phyloP scores from a whole-genome alignment of 139 green algal genomes.

The Micractinium conductrix region DNA sequence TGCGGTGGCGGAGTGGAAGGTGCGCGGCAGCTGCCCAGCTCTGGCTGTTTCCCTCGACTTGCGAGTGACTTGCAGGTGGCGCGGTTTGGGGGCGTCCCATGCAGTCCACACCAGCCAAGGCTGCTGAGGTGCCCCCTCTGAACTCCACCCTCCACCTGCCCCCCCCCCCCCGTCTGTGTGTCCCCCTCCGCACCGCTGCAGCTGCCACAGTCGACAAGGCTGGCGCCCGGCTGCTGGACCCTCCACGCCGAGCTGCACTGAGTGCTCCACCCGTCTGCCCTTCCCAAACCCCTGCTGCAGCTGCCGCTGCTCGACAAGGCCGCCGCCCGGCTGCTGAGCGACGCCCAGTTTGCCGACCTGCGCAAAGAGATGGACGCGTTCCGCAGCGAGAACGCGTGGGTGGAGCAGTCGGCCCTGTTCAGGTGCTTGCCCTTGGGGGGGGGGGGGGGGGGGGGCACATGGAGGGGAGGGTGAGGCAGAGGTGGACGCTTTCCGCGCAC shows the following conservation, averaged over 20 bases:
- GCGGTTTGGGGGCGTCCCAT: neutral
- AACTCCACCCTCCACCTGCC: no score
- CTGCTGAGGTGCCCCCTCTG: no score
- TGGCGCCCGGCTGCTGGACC: neutral
- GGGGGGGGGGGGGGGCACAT: no score
- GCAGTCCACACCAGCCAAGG: no score
- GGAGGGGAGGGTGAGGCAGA: slow-evolving; percentile 8
- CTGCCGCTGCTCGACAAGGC: slow-evolving; percentile 80
- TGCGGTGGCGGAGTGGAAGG: slow-evolving; percentile 23
- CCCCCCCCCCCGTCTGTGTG: no score
- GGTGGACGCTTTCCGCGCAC: slow-evolving; percentile 56
- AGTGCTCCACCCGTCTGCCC: neutral
- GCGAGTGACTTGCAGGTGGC: neutral
- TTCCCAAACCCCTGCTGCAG: no score
- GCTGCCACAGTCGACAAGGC: no score
- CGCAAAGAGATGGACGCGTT: slow-evolving; percentile 59
- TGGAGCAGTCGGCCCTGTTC: slow-evolving; percentile 94
- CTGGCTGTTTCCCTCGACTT: no score
- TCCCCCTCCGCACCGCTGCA: no score
- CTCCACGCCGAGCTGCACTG: no score
- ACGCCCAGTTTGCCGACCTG: slow-evolving; percentile 40
- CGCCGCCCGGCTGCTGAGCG: slow-evolving; percentile 63
- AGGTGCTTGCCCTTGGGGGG: slow-evolving; percentile 22
- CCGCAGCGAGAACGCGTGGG: slow-evolving; percentile 77
- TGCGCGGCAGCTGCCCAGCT: neutral